These are phyloP conservation scores for Cercospora berteroae DNA, from an alignment of 2,329 filamentous ascomycete species.

Conservation along the genomic window DNA sequence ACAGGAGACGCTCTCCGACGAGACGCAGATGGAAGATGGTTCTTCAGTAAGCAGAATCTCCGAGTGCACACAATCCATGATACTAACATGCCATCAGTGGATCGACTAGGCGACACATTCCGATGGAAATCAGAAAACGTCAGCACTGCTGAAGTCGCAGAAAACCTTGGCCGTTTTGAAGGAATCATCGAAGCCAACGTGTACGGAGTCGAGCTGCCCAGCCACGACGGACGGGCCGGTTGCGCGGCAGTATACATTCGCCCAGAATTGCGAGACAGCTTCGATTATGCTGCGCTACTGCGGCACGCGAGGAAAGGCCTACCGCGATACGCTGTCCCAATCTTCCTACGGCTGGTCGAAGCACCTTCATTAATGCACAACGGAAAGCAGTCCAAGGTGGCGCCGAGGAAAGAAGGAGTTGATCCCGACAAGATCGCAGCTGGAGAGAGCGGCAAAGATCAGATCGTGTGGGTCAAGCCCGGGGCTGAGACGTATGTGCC, in stretches of 20 bases:
- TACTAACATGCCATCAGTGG: slow-evolving; percentile 45
- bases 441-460: slow-evolving; percentile 44
- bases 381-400: slow-evolving; percentile 77
- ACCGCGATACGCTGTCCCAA: slow-evolving; percentile 71
- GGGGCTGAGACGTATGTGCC: slow-evolving; percentile 55
- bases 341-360: slow-evolving; percentile 66
- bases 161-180: slow-evolving; percentile 66
- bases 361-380: slow-evolving; percentile 64
- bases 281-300: slow-evolving; percentile 62
- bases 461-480: slow-evolving; percentile 53
- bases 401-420: slow-evolving; percentile 65
- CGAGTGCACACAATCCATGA: no score
- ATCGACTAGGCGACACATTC: slow-evolving; percentile 76
- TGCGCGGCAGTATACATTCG: slow-evolving; percentile 69
- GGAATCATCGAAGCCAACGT: slow-evolving; percentile 78
- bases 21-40: slow-evolving; percentile 68
- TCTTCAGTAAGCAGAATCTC: slow-evolving; percentile 52
- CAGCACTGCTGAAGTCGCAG: slow-evolving; percentile 64
- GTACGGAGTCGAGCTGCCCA: slow-evolving; percentile 74
- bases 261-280: slow-evolving; percentile 47
- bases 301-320: slow-evolving; percentile 58
- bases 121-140: slow-evolving; percentile 66
- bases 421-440: slow-evolving; percentile 53
- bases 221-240: slow-evolving; percentile 80
- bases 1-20: slow-evolving; percentile 78